A percentile compares a stretch with the other conserved stretches of the same genome.
Conservation (phyloP, 805 yeast species). For the Priceomyces haplophilus region DNA sequence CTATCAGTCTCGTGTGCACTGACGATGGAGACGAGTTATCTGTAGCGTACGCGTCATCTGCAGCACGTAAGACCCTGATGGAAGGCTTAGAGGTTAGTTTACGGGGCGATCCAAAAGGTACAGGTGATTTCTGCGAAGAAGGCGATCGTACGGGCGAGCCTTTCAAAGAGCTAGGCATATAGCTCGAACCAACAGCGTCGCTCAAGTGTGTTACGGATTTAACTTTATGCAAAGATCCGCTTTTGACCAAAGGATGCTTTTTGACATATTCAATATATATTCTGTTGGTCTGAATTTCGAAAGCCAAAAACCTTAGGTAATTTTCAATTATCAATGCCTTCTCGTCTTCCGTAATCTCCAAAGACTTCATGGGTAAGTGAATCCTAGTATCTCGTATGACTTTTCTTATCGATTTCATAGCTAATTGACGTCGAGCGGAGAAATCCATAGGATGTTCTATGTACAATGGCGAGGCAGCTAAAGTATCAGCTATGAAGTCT, state of each 20-base stretch:
- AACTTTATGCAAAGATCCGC: neutral
- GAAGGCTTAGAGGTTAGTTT: constrained; percentile 1
- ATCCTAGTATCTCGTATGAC: constrained; percentile 7
- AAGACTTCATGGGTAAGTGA: neutral
- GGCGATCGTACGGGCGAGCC: constrained; percentile 3
- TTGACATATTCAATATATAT: constrained; percentile 44
- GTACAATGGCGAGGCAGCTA: constrained; percentile 52
- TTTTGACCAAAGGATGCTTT: constrained; percentile 7
- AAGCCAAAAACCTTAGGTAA: constrained; percentile 53
- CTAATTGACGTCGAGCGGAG: constrained; percentile 36
- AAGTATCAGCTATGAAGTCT: constrained; percentile 17
- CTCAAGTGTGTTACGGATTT: constrained; percentile 3
- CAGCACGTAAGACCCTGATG: neutral
- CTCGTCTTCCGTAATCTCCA: constrained; percentile 29
- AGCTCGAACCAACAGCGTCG: neutral
- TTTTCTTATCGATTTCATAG: constrained; percentile 24
- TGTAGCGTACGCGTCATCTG: neutral
- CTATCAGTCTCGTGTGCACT: constrained; percentile 1
- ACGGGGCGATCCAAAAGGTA: constrained; percentile 4
- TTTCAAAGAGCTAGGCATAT: constrained; percentile 3
- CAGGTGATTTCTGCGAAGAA: constrained; percentile 12
- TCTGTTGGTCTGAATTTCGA: constrained; percentile 63
- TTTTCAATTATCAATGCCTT: constrained; percentile 40
- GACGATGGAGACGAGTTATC: neutral
- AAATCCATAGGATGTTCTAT: constrained; percentile 50